phyloP scores from a whole-genome alignment of 164 flowering plant genomes.

The Annona cherimola region DNA sequence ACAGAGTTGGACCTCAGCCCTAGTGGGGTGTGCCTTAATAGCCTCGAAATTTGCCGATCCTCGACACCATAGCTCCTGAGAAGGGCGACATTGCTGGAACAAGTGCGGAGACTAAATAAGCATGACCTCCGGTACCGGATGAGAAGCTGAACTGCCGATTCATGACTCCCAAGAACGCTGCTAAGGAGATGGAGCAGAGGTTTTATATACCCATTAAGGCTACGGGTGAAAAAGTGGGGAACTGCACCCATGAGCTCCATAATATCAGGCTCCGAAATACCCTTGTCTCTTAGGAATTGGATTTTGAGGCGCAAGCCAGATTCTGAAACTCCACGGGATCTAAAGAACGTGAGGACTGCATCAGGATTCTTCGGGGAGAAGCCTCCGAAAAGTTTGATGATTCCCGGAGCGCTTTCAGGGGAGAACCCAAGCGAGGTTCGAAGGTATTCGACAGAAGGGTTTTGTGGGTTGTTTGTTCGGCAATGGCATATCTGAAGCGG shows the following conservation, averaged over 20 bases:
- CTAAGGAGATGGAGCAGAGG: slow-evolving; percentile 1
- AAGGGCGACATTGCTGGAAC: background rate
- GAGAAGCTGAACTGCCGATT: background rate
- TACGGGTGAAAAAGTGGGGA: background rate
- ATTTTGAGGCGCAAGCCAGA: background rate
- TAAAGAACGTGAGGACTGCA: background rate
- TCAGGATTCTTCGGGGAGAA: background rate
- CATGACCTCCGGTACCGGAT: background rate
- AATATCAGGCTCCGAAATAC: background rate
- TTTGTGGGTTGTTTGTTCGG: background rate
- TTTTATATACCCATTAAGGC: background rate
- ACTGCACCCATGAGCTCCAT: background rate
- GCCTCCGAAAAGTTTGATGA: background rate
- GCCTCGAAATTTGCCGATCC: background rate
- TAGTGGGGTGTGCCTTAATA: background rate
- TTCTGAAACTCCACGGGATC: background rate
- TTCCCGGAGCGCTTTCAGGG: background rate
- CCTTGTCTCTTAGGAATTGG: background rate
- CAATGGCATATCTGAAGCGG: background rate
- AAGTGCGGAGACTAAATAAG: background rate
- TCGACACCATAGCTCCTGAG: background rate
- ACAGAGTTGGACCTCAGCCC: background rate
- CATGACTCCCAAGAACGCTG: background rate
- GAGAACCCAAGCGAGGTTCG: background rate
- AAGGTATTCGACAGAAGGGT: background rate